Conservation (phyloP, 164 flowering plant genomes). For the Aristolochia contorta region DNA sequence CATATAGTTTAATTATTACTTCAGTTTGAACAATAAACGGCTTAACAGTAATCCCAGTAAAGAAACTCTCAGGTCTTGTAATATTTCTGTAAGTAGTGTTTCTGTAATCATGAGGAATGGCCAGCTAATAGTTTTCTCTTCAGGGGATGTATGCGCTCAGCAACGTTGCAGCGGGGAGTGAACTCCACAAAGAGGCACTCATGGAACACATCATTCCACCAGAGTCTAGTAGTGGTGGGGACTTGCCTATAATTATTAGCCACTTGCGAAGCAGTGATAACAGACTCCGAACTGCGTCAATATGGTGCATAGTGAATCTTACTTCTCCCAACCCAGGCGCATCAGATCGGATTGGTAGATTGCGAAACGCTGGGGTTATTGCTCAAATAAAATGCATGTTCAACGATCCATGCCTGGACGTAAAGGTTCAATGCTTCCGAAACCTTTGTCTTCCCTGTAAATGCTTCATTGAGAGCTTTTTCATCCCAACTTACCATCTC, state of each 20-base stretch:
- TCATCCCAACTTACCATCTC: not conserved
- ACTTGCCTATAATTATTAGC: conserved; percentile 34
- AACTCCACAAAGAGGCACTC: conserved; percentile 78
- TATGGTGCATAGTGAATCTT: conserved; percentile 79
- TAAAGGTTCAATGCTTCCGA: conserved; percentile 42
- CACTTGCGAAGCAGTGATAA: conserved; percentile 57
- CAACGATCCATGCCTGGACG: conserved; percentile 83
- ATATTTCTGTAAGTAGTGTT: too few species aligned
- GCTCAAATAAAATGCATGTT: conserved; percentile 67
- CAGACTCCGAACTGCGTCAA: conserved; percentile 55
- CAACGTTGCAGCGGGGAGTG: conserved; percentile 77
- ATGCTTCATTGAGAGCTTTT: not conserved
- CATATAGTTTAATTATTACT: too few species aligned
- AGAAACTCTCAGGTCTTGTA: too few species aligned
- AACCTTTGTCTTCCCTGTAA: not conserved
- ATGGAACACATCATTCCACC: conserved; percentile 50
- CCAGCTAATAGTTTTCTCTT: not conserved
- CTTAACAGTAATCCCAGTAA: too few species aligned
- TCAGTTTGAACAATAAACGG: too few species aligned
- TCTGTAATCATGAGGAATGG: too few species aligned
- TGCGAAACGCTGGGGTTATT: conserved; percentile 56
- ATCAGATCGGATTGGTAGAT: conserved; percentile 35
- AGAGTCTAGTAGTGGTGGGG: conserved; percentile 17
- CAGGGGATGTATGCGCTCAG: conserved; percentile 83
- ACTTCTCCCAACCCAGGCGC: conserved; percentile 62